phyloP scores from a whole-genome alignment of 192 early-diverging fungal species.

The Chytriomyces sp. region DNA sequence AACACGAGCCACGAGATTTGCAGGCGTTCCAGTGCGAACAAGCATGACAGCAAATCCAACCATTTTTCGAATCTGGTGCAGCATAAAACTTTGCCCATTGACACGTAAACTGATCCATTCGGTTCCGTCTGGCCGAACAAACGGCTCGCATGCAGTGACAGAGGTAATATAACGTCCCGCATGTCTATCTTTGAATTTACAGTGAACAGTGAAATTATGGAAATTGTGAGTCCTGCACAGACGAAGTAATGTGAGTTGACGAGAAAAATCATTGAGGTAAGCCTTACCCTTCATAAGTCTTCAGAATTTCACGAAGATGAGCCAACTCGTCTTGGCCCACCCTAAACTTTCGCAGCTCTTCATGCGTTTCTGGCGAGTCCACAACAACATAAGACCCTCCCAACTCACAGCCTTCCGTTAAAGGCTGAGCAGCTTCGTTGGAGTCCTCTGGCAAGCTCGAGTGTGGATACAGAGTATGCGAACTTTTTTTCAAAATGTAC shows the following conservation, averaged over 20 bases:
- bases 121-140: constrained; percentile 47
- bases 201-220: constrained; percentile 93
- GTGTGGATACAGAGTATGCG: constrained; percentile 46
- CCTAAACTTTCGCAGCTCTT: constrained; percentile 58
- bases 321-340: constrained; percentile 65
- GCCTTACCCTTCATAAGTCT: constrained; percentile 58
- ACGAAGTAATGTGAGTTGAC: neutral
- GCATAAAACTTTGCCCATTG: constrained; percentile 96
- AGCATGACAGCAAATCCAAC: constrained; percentile 88
- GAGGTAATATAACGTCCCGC: constrained; percentile 81
- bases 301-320: constrained; percentile 70
- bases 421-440: neutral
- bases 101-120: constrained; percentile 96
- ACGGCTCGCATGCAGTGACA: constrained; percentile 66
- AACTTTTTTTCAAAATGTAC: constrained; percentile 71
- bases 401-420: constrained; percentile 14
- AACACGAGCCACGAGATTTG: constrained; percentile 66
- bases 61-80: constrained; percentile 99
- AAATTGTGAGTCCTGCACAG: constrained; percentile 84
- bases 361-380: constrained; percentile 42
- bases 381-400: constrained; percentile 28
- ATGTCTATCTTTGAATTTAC: constrained; percentile 75
- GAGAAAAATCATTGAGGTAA: neutral
- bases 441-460: constrained; percentile 32
- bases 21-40: constrained; percentile 74